Percentiles rank a stretch among this genome's conserved stretches.
Conservation (phyloP, 1,284 basidiomycete genomes). For the Microstroma glucosiphilum region DNA sequence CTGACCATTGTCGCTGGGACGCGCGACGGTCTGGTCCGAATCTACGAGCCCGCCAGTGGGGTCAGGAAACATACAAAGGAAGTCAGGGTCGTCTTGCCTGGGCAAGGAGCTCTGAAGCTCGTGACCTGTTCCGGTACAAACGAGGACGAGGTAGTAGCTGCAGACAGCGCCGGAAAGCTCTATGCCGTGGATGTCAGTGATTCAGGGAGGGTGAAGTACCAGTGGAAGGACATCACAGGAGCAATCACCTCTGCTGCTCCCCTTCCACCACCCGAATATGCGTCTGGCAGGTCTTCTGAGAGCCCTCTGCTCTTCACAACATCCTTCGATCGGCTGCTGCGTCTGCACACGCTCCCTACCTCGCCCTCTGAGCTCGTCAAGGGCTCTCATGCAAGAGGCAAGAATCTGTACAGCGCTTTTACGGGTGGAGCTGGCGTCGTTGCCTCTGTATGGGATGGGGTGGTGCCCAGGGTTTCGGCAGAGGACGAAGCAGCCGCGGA, state of each 20-base stretch:
- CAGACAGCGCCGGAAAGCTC: slow-evolving; percentile 28
- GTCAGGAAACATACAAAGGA: slow-evolving; percentile 20
- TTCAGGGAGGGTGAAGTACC: slow-evolving; percentile 21
- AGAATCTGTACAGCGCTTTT: slow-evolving; percentile 15
- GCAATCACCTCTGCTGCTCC: slow-evolving; percentile 8
- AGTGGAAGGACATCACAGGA: slow-evolving; percentile 23
- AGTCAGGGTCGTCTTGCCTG: slow-evolving; percentile 19
- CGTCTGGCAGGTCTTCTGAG: not conserved
- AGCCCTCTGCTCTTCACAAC: slow-evolving; percentile 2
- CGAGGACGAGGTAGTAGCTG: slow-evolving; percentile 26
- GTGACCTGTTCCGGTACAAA: slow-evolving; percentile 8
- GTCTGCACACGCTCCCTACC: slow-evolving; percentile 8
- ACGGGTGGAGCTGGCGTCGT: slow-evolving; percentile 15
- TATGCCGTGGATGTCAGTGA: slow-evolving; percentile 29
- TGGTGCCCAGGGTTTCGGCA: slow-evolving; percentile 9
- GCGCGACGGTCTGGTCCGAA: slow-evolving; percentile 28
- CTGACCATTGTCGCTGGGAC: slow-evolving; percentile 25
- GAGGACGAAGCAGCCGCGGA: not conserved
- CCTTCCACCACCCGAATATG: slow-evolving; percentile 2
- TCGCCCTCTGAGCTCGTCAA: not conserved
- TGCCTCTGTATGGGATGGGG: slow-evolving; percentile 27
- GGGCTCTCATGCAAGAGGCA: slow-evolving; percentile 15
- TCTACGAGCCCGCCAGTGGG: slow-evolving; percentile 21
- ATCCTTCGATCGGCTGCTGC: slow-evolving; percentile 8
- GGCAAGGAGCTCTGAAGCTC: slow-evolving; percentile 23